Evolutionary conservation across 1,284 basidiomycete genomes (phyloP), one percentile per base, ranked within the genome.

Genomic region (Pyrrhoderma noxium): DNA sequence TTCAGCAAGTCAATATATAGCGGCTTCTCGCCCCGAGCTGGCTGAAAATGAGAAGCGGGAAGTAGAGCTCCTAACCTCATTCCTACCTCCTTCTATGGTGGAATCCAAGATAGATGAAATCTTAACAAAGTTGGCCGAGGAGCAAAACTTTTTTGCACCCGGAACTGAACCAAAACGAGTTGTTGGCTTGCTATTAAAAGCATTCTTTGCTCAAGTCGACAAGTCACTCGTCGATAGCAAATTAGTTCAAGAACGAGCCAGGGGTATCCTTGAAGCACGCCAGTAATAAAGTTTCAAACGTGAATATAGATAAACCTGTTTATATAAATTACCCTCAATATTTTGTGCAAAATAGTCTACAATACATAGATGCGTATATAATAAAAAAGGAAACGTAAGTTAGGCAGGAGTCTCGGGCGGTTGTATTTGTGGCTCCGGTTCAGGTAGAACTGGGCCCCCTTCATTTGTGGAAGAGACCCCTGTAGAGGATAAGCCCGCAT

Each of bases 1-100:
- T 45, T 75, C 84, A 39, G 79, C 77, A 9, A 58, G 64, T 16
- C 75, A 79, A 58, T 88, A 76, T 56, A 58, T 59, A 4, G 66
- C 73, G 58, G 81, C 79, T n/a, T 70, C 73, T 8, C 74, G 85
- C 37, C 65, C 66, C 1, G 85, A 88, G 52, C 73, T 88, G 35
- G 85, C 81, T 22, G 72, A 74, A 45, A 80, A 79, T 57, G 84
- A 87, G 65, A 61, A 65, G 3, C 65, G 63, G 31, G 85, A 89
- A 66, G 77, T 69, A 16, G 65, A 69, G 38, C 61, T 84, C 22
- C 65, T 89, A 41, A 64, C 73, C 18, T 62, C 65, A 38, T 79
- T 81, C 60, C 62, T 87, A 14, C 85, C 85, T 2, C 72, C 82
- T 2, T 67, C 77, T 50, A 67, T 86, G 16, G 66, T 77, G 19